Evolutionary conservation across 2,329 filamentous ascomycete genomes (phyloP).

Genomic region (Reticulascus tulasneorum): DNA sequence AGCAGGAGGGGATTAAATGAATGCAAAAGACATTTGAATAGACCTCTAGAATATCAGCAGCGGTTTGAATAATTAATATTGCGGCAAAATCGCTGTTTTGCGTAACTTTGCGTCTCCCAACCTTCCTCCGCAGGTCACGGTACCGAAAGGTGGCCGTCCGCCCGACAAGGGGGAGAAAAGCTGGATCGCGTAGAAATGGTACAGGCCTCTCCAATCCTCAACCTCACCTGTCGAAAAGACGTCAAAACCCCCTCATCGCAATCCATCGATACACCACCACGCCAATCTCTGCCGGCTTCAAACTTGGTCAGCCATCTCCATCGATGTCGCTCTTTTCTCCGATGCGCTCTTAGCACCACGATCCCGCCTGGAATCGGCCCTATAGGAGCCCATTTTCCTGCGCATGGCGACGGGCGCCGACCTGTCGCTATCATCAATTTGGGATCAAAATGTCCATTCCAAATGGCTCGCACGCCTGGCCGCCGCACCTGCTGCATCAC

Average conservation of each 20-base stretch:
- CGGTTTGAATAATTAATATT: no score
- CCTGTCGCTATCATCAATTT: slow-evolving; percentile 44
- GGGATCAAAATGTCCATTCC: slow-evolving; percentile 60
- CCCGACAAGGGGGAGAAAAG: slow-evolving; percentile 14
- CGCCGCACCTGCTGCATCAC: slow-evolving; percentile 50
- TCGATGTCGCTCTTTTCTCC: slow-evolving; percentile 46
- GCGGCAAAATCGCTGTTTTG: no score
- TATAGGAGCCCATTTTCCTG: slow-evolving; percentile 48
- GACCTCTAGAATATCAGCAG: no score
- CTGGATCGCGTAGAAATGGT: slow-evolving; percentile 17
- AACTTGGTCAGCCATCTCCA: slow-evolving; percentile 44
- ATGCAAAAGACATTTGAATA: no score
- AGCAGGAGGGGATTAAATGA: no score
- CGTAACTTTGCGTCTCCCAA: no score
- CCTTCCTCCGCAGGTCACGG: no score
- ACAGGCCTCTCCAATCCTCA: slow-evolving; percentile 38
- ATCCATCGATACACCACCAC: slow-evolving; percentile 49
- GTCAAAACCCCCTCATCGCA: slow-evolving; percentile 43
- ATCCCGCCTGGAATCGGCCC: slow-evolving; percentile 42
- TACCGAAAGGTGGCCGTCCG: no score
- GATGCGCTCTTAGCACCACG: slow-evolving; percentile 45
- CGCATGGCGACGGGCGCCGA: slow-evolving; percentile 54
- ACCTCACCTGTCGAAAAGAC: slow-evolving; percentile 54
- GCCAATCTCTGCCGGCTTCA: slow-evolving; percentile 34
- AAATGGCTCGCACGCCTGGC: slow-evolving; percentile 64